Percentiles rank a stretch among this genome's conserved stretches.
Evolutionary conservation across 768 basidiomycete genomes (phyloP).

Genomic region (Termitomyces sp.): DNA sequence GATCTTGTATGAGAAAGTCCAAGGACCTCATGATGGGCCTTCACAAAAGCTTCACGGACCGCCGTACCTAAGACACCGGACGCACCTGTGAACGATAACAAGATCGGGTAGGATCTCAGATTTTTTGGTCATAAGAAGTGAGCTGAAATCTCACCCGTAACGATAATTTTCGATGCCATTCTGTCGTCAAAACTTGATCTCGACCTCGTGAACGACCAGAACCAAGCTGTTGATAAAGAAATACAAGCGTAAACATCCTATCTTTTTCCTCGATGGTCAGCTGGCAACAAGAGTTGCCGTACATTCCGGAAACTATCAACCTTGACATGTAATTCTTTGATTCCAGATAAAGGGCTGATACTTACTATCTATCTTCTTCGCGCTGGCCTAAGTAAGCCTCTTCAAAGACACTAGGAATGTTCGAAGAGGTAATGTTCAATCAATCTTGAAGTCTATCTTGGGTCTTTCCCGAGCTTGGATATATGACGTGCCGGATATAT

Average conservation of each 20-base stretch:
- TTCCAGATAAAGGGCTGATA: neutral
- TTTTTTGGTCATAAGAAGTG: neutral
- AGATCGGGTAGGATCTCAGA: neutral
- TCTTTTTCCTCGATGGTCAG: neutral
- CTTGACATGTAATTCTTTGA: neutral
- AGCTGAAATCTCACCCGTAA: constrained; percentile 43
- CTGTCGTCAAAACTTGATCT: neutral
- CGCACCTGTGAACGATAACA: constrained; percentile 54
- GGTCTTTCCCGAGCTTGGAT: neutral
- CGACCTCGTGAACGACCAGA: neutral
- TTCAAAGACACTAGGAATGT: neutral
- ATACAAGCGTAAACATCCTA: neutral
- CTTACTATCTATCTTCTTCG: no score
- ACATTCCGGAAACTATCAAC: neutral
- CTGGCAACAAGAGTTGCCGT: neutral
- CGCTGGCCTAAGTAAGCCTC: neutral
- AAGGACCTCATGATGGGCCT: constrained; percentile 36
- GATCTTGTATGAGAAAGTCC: constrained; percentile 73
- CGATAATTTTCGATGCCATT: constrained; percentile 40
- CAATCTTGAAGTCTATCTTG: neutral
- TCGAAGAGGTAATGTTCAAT: neutral
- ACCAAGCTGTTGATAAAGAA: neutral
- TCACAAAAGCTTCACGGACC: constrained; percentile 61
- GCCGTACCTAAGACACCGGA: constrained; percentile 89
- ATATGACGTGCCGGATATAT: neutral